Evolutionary conservation across 129 eudicot genomes (phyloP), one percentile per base, ranked within the genome.

Genomic region (Lactuca sativa): DNA sequence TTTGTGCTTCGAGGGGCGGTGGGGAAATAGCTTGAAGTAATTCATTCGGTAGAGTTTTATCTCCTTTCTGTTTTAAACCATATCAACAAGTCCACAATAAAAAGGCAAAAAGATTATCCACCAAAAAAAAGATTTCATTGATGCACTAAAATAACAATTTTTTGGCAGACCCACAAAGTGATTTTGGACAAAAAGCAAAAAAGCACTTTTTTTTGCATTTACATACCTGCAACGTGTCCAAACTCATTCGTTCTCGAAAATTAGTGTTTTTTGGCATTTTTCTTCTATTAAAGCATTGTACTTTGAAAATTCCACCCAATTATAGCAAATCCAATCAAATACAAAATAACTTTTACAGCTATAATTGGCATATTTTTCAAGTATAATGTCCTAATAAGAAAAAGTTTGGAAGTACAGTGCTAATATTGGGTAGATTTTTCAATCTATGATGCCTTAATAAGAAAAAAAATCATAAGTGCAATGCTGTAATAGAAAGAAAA

Each of bases 11-110:
- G 16, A 87, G 88, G 41, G 97, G 91, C 3, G 97, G 99, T 14
- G 99, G 99, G 4, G 73, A 71, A 62, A 93, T 90, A 44, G 95
- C 84, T 57, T 86, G 90, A 56, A 93, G 91, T 56, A 93, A 79
- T 74, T 89, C 97, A 37, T 78, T 86, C 7, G 99, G 99, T 68
- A 93, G 83, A 62, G 89, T 85, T 71, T 78, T 84, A 62, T 93
- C 96, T 72, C 96, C 96, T 87, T 93, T 89, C 97, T 89, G 87
- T 69, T 25, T 67, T 11, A 67, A 68, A 62, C 25, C 51, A 67
- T 48, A 36, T 36, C 61, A 66, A 56, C 7, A 66, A 41, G 54
- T 56, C 64, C 69, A 62, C 48, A 56, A 30, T 44, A 36, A 74
- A 65, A 63, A 56, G 18, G 40, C 17, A 21, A 17, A 69, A 69